A percentile compares a stretch with the other conserved stretches of the same genome.
These are phyloP conservation scores for Fusarium sp. DNA, from an alignment of 2,329 filamentous ascomycete genomes.

Conservation along the genomic window DNA sequence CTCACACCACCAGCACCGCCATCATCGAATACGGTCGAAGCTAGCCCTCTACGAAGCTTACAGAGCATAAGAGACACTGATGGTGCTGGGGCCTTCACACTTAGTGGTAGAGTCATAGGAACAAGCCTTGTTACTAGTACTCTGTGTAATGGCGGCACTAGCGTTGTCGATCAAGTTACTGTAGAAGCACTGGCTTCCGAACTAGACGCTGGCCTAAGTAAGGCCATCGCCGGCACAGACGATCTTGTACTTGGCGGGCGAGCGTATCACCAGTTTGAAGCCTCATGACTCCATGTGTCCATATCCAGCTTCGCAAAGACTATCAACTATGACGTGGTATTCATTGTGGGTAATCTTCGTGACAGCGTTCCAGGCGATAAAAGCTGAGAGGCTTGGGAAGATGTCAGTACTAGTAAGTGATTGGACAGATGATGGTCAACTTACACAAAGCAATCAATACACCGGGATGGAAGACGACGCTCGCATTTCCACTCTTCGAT, in stretches of 20 bases:
- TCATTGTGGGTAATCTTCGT: slow-evolving; percentile 28
- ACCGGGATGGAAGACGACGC: slow-evolving; percentile 40
- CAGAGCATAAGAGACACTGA: not conserved
- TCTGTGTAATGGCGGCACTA: not conserved
- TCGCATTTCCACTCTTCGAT: slow-evolving; percentile 31
- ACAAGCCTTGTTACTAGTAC: not conserved
- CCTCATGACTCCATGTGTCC: too few species aligned
- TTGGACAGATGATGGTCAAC: not conserved
- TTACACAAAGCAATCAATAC: slow-evolving; percentile 35
- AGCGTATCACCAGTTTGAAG: not conserved
- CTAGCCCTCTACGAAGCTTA: not conserved
- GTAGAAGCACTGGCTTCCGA: not conserved
- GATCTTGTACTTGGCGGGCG: not conserved
- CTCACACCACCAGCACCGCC: too few species aligned
- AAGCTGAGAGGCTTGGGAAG: slow-evolving; percentile 20
- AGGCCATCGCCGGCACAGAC: not conserved
- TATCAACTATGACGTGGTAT: not conserved
- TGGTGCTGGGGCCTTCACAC: not conserved
- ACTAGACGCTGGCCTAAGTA: not conserved
- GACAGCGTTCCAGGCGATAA: slow-evolving; percentile 34
- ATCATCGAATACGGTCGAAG: too few species aligned
- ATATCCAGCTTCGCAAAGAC: slow-evolving; percentile 22
- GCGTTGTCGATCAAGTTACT: not conserved
- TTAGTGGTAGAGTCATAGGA: not conserved
- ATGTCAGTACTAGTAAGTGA: not conserved